phyloP scores from a whole-genome alignment of 2,329 filamentous ascomycete species.

The Ascochyta clinopodiicola region DNA sequence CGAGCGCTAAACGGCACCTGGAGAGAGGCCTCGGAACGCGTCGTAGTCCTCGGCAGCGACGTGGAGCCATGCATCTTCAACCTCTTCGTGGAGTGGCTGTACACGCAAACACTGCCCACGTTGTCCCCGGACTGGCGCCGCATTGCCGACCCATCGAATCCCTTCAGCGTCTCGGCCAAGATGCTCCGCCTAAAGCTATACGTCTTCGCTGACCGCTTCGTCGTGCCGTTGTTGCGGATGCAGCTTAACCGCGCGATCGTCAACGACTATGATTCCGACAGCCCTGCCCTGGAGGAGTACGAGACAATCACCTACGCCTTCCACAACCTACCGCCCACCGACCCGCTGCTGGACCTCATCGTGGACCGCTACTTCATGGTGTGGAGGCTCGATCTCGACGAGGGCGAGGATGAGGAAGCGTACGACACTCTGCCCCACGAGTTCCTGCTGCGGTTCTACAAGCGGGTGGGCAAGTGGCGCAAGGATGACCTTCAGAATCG shows the following conservation, averaged over 20 bases:
- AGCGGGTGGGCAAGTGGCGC: slow-evolving; percentile 10
- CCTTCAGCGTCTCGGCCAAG: slow-evolving; percentile 11
- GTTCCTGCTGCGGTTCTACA: slow-evolving; percentile 13
- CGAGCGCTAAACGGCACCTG: slow-evolving; percentile 18
- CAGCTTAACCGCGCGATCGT: slow-evolving; percentile 14
- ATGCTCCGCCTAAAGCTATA: slow-evolving; percentile 18
- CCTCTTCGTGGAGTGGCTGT: slow-evolving; percentile 22
- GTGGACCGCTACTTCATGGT: slow-evolving; percentile 20
- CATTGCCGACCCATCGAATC: slow-evolving; percentile 9
- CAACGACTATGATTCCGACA: slow-evolving; percentile 11
- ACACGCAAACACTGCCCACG: slow-evolving; percentile 16
- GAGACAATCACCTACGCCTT: slow-evolving; percentile 17
- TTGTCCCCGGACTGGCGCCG: slow-evolving; percentile 11
- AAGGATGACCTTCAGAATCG: slow-evolving; percentile 5
- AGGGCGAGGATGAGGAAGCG: slow-evolving; percentile 10
- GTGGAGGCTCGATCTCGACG: slow-evolving; percentile 11
- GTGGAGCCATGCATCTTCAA: slow-evolving; percentile 15
- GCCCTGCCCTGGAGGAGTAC: slow-evolving; percentile 12
- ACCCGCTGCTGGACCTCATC: slow-evolving; percentile 15
- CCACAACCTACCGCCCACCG: slow-evolving; percentile 14
- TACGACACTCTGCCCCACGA: slow-evolving; percentile 8
- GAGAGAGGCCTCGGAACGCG: slow-evolving; percentile 13
- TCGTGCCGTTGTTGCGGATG: slow-evolving; percentile 5
- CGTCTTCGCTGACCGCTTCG: slow-evolving; percentile 16
- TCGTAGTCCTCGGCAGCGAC: slow-evolving; percentile 14